These are phyloP conservation scores for Aspergillus campestris DNA, from an alignment of 495 filamentous ascomycete genomes.

Conservation along the genomic window DNA sequence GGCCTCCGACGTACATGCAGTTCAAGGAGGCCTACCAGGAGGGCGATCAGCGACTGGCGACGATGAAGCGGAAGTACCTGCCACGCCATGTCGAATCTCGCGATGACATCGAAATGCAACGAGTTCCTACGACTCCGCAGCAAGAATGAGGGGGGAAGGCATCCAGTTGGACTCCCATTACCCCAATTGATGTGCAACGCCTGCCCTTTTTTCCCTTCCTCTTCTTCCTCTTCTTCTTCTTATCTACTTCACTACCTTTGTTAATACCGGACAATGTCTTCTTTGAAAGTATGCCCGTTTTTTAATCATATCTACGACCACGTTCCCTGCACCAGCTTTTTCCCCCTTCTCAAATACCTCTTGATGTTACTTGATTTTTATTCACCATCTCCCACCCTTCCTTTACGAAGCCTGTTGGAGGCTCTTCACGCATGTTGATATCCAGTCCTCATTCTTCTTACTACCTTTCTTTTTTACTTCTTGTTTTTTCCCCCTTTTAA, in stretches of 20 bases:
- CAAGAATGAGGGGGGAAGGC: not conserved
- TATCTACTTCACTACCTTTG: conserved; percentile 1
- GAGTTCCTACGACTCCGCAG: conserved; percentile 28
- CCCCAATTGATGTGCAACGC: no score
- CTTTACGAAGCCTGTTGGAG: no score
- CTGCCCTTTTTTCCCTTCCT: not conserved
- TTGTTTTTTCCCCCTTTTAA: conserved; percentile 1
- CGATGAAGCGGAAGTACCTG: conserved; percentile 46
- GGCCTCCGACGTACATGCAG: conserved; percentile 81
- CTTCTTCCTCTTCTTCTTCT: conserved; percentile 1
- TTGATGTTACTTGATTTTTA: not conserved
- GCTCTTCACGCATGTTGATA: not conserved
- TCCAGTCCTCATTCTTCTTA: not conserved
- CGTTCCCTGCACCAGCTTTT: conserved; percentile 1
- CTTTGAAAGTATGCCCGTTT: not conserved
- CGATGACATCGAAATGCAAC: conserved; percentile 53
- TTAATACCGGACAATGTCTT: not conserved
- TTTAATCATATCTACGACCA: not conserved
- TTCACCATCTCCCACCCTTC: not conserved
- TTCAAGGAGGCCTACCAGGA: conserved; percentile 71
- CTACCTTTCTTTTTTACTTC: not conserved
- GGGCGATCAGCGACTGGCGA: conserved; percentile 80
- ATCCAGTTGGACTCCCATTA: no score
- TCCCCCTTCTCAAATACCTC: not conserved
- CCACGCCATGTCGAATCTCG: conserved; percentile 45